A percentile compares a stretch with the other conserved stretches of the same genome.
These are phyloP conservation scores for Cyclotella baltica DNA, from an alignment of 108 stramenopile species.

Conservation along the genomic window DNA sequence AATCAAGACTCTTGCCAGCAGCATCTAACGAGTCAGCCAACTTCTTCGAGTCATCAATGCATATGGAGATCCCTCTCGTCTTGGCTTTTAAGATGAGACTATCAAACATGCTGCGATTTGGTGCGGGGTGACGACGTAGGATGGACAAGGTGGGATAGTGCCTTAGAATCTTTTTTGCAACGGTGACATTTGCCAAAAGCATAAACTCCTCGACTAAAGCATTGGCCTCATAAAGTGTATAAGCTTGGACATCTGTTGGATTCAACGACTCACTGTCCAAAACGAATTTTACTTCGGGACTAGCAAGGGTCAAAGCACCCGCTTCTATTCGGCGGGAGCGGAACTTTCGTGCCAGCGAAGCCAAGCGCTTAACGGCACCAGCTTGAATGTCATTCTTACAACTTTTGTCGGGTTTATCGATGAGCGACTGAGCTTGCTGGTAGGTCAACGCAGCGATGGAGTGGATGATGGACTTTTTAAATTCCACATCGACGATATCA, in stretches of 20 bases:
- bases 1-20: constrained; percentile 66
- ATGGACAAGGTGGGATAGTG: constrained; percentile 93
- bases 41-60: constrained; percentile 92
- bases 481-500: constrained; percentile 88
- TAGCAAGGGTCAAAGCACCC: constrained; percentile 97
- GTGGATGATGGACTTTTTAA: constrained; percentile 95
- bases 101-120: constrained; percentile 96
- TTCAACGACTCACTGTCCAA: constrained; percentile 96
- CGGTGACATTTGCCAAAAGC: constrained; percentile 98
- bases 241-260: constrained; percentile 97
- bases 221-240: constrained; percentile 92
- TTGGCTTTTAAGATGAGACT: constrained; percentile 88
- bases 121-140: constrained; percentile 96
- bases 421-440: constrained; percentile 94
- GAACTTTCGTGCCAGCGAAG: constrained; percentile 86
- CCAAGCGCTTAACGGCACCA: constrained; percentile 88
- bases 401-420: constrained; percentile 86
- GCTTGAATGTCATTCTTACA: constrained; percentile 73
- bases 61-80: constrained; percentile 80
- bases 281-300: constrained; percentile 97
- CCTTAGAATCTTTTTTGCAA: constrained; percentile 92
- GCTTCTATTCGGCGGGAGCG: constrained; percentile 90
- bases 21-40: constrained; percentile 96
- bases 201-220: constrained; percentile 98
- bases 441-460: constrained; percentile 96